Conservation (phyloP, 495 filamentous ascomycete genomes). For the Penicillium cinerascens region DNA sequence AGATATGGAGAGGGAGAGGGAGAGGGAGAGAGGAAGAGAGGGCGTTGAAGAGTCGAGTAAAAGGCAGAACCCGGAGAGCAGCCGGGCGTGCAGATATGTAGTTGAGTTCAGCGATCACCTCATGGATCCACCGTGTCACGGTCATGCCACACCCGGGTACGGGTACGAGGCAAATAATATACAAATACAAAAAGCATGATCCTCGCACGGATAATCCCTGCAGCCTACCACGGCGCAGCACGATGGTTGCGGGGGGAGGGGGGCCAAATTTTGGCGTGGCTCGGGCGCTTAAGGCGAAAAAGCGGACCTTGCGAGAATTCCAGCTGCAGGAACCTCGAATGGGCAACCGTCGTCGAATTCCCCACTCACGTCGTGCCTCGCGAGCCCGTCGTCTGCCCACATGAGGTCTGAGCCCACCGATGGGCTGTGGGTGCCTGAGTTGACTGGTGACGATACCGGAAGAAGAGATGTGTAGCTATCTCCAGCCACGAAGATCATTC, state of each 20-base stretch:
- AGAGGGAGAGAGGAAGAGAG: conserved; percentile 1
- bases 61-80: neutral
- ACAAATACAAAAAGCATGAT: neutral
- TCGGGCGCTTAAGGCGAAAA: conserved; percentile 34
- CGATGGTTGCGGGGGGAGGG: conserved; percentile 3
- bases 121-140: conserved; percentile 3
- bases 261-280: conserved; percentile 21
- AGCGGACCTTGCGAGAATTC: conserved; percentile 4
- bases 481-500: neutral
- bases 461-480: neutral
- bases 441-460: neutral
- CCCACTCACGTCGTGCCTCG: conserved; percentile 1
- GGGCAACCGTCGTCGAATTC: conserved; percentile 15
- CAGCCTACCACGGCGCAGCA: neutral
- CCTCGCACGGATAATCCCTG: conserved; percentile 17
- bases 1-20: too few species aligned
- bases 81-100: conserved; percentile 2
- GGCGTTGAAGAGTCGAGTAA: neutral
- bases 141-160: conserved; percentile 10
- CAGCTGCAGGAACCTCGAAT: conserved; percentile 28
- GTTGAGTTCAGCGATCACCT: conserved; percentile 12
- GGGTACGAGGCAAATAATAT: conserved; percentile 5
- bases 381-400: conserved; percentile 20
- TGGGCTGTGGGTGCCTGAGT: neutral
- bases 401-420: conserved; percentile 5